Evolutionary conservation across 2,329 filamentous ascomycete species (phyloP).

Genomic region (Fusarium nematophilum): DNA sequence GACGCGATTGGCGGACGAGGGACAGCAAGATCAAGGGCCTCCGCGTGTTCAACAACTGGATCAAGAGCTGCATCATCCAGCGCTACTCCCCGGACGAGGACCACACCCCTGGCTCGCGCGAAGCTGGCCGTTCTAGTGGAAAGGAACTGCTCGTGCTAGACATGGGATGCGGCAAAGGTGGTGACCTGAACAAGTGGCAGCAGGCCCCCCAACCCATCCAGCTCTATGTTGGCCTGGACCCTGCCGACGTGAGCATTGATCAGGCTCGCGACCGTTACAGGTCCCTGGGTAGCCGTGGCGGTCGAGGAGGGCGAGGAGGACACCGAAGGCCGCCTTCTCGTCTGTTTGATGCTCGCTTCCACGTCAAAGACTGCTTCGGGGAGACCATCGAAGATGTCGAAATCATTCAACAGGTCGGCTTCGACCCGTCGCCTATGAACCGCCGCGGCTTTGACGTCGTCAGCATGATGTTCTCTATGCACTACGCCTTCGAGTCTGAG

Average conservation of each 20-base stretch:
- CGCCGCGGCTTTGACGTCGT: constrained; percentile 93
- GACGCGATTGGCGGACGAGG: constrained; percentile 92
- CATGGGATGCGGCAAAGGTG: constrained; percentile 96
- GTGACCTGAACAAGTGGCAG: constrained; percentile 96
- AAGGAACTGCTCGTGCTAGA: constrained; percentile 85
- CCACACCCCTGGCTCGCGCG: constrained; percentile 70
- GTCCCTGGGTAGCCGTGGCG: constrained; percentile 72
- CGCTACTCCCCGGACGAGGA: constrained; percentile 91
- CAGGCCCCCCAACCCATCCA: constrained; percentile 91
- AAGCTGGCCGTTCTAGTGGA: constrained; percentile 61
- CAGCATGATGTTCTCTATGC: constrained; percentile 99
- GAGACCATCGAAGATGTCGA: constrained; percentile 84
- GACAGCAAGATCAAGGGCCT: constrained; percentile 96
- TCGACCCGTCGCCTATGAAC: constrained; percentile 79
- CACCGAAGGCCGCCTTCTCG: constrained; percentile 61
- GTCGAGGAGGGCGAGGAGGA: constrained; percentile 65
- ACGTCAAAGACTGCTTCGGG: constrained; percentile 92
- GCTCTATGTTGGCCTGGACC: constrained; percentile 93
- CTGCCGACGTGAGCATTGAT: constrained; percentile 89
- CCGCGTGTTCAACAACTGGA: constrained; percentile 97
- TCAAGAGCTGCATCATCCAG: constrained; percentile 97
- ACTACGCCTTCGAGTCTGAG: constrained; percentile 97
- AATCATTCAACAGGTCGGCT: constrained; percentile 87
- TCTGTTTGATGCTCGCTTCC: constrained; percentile 87
- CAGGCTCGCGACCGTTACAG: constrained; percentile 89